Evolutionary conservation across 2,329 filamentous ascomycete species (phyloP).

Genomic region (Cercospora zeae-maydis): DNA sequence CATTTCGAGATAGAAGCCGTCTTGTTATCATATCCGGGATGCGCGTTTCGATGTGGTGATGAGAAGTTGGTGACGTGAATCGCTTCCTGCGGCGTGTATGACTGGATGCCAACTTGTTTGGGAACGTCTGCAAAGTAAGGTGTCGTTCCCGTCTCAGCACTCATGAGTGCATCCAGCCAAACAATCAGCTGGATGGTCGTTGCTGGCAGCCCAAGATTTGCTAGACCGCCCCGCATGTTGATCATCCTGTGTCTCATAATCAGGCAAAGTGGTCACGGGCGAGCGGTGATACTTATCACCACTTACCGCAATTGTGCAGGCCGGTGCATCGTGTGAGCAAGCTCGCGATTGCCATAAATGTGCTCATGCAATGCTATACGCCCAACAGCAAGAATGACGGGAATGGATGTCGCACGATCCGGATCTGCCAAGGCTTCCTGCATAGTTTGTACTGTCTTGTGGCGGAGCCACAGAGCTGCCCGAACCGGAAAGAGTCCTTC

Average conservation of each 20-base stretch:
- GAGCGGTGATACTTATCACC: not conserved
- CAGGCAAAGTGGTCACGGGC: not conserved
- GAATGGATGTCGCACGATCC: conserved; percentile 20
- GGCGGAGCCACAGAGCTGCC: conserved; percentile 20
- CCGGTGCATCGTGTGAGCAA: conserved; percentile 23
- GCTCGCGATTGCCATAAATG: conserved; percentile 25
- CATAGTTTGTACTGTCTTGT: conserved; percentile 24
- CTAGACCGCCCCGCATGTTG: conserved; percentile 20
- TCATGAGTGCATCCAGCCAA: conserved; percentile 21
- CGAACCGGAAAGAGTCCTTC: conserved; percentile 21
- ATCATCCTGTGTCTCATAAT: conserved; percentile 16
- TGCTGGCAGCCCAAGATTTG: conserved; percentile 16
- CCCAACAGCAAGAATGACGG: conserved; percentile 28
- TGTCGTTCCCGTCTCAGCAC: conserved; percentile 15
- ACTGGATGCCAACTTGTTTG: conserved; percentile 13
- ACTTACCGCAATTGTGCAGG: conserved; percentile 20
- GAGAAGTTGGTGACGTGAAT: conserved; percentile 21
- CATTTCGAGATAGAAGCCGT: not conserved
- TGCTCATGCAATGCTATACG: conserved; percentile 28
- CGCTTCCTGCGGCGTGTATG: conserved; percentile 21
- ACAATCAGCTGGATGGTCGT: conserved; percentile 22
- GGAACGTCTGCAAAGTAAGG: conserved; percentile 19
- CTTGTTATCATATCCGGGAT: conserved; percentile 21
- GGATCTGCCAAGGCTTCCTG: conserved; percentile 26
- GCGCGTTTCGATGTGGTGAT: conserved; percentile 16